phyloP scores from a whole-genome alignment of 768 basidiomycete species.

The Agaricus subrufescens region DNA sequence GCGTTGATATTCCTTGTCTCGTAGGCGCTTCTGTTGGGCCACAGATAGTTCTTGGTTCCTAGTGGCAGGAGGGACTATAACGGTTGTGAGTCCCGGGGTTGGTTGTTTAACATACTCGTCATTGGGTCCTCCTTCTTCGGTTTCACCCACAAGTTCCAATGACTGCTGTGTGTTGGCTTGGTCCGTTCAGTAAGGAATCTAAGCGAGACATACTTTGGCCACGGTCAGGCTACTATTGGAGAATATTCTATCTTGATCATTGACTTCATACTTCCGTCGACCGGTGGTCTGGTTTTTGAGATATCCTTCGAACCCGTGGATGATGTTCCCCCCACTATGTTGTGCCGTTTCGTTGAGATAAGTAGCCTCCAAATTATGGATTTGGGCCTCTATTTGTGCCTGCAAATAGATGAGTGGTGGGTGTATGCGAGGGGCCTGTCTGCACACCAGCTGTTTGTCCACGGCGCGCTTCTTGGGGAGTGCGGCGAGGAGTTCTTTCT shows the following conservation, averaged over 20 bases:
- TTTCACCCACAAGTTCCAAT: slow-evolving; percentile 69
- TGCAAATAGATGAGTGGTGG: slow-evolving; percentile 22
- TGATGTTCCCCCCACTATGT: slow-evolving; percentile 81
- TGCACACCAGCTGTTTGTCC: slow-evolving; percentile 72
- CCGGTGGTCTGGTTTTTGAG: slow-evolving; percentile 70
- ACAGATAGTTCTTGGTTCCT: slow-evolving; percentile 62
- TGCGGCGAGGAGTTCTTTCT: slow-evolving; percentile 71
- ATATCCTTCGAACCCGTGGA: slow-evolving; percentile 84
- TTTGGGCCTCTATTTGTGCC: slow-evolving; percentile 75
- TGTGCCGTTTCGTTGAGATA: slow-evolving; percentile 76
- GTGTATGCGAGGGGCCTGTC: not conserved
- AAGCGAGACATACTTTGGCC: slow-evolving; percentile 45
- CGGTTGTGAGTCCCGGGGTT: slow-evolving; percentile 72
- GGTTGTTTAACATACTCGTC: slow-evolving; percentile 66
- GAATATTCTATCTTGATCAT: slow-evolving; percentile 76
- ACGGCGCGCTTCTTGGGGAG: slow-evolving; percentile 68
- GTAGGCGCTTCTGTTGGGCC: slow-evolving; percentile 69
- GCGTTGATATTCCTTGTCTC: slow-evolving; percentile 80
- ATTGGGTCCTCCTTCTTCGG: slow-evolving; percentile 51
- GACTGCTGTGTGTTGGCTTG: slow-evolving; percentile 40
- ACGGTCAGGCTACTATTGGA: slow-evolving; percentile 77
- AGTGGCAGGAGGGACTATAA: slow-evolving; percentile 72
- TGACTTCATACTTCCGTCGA: slow-evolving; percentile 70
- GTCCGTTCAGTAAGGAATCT: not conserved
- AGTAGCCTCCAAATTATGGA: slow-evolving; percentile 70